A percentile compares a stretch with the other conserved stretches of the same genome.
phyloP scores from a whole-genome alignment of 768 basidiomycete genomes.

The Suillus ampliporus region DNA sequence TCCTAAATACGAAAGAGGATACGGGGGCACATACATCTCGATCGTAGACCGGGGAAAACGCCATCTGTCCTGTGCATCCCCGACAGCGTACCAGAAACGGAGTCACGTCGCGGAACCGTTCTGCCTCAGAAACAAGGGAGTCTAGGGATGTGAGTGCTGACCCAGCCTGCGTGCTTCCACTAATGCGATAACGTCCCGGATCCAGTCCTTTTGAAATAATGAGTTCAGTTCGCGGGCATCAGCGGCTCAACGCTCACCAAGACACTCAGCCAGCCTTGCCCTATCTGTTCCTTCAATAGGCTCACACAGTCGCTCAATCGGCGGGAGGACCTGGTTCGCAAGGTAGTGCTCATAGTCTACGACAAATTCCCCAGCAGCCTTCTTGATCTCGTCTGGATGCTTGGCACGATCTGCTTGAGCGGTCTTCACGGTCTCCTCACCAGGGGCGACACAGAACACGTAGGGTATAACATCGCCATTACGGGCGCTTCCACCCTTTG shows the following conservation, averaged over 20 bases:
- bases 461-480: conserved; percentile 96
- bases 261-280: conserved; percentile 90
- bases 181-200: conserved; percentile 57
- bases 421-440: conserved; percentile 70
- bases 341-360: conserved; percentile 95
- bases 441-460: conserved; percentile 85
- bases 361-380: conserved; percentile 61
- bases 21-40: conserved; percentile 51
- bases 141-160: conserved; percentile 76
- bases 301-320: conserved; percentile 94
- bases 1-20: conserved; percentile 1
- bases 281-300: conserved; percentile 96
- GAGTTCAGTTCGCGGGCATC: conserved; percentile 12
- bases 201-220: conserved; percentile 52
- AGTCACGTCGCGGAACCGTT: conserved; percentile 81
- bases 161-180: conserved; percentile 58
- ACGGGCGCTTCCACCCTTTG: conserved; percentile 78
- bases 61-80: conserved; percentile 63
- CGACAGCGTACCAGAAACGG: conserved; percentile 81
- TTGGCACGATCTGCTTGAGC: conserved; percentile 89
- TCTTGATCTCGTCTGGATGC: conserved; percentile 91
- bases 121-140: conserved; percentile 85
- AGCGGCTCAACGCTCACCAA: conserved; percentile 59
- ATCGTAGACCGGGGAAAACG: conserved; percentile 65
- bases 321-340: conserved; percentile 89